Conservation (phyloP, 2,329 filamentous ascomycete species). For the Fusarium hainanense region DNA sequence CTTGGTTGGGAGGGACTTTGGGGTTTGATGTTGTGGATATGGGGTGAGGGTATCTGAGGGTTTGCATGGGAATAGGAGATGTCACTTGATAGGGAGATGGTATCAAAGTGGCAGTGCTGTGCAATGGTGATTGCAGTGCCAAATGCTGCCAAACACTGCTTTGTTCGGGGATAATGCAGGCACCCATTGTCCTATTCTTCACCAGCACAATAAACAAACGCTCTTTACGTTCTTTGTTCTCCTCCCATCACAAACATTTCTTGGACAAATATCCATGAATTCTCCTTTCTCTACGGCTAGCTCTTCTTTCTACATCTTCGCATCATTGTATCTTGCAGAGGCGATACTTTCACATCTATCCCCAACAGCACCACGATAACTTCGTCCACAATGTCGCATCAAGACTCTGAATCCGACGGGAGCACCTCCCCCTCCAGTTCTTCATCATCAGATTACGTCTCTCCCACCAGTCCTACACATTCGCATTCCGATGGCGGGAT, state of each 20-base stretch:
- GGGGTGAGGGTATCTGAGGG: neutral
- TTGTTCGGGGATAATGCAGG: neutral
- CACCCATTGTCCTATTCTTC: too few relatives aligned
- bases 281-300: neutral
- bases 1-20: neutral
- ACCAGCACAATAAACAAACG: neutral
- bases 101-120: neutral
- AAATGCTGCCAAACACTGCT: neutral
- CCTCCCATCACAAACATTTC: neutral
- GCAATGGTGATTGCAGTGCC: neutral
- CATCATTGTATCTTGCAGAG: neutral
- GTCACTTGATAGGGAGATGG: too few relatives aligned
- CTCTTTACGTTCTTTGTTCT: neutral
- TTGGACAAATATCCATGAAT: too few relatives aligned
- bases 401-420: neutral
- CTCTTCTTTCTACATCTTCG: neutral
- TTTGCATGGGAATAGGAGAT: too few relatives aligned
- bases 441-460: neutral
- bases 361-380: too few relatives aligned
- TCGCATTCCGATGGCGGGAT: too few relatives aligned
- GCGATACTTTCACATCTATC: neutral
- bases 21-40: neutral
- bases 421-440: too few relatives aligned
- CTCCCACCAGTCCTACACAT: too few relatives aligned
- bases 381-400: neutral